phyloP scores from a whole-genome alignment of 2,329 filamentous ascomycete species.

The Blumeriella jaapii region DNA sequence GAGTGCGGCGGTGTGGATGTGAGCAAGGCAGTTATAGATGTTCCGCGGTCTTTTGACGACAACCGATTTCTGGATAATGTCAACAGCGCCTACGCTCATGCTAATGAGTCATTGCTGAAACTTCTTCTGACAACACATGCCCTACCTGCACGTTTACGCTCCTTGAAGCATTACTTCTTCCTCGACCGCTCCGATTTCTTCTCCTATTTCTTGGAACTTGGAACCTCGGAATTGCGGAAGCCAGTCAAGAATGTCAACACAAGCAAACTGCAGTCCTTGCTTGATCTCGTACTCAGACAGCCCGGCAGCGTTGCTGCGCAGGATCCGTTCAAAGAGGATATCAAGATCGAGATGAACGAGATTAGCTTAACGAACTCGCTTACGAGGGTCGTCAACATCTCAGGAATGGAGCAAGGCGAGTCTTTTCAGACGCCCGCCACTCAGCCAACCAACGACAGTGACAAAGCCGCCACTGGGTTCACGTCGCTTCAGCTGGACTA shows the following conservation, averaged over 20 bases:
- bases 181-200: conserved; percentile 97
- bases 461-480: conserved; percentile 81
- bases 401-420: conserved; percentile 85
- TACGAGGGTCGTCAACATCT: conserved; percentile 93
- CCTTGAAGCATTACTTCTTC: conserved; percentile 98
- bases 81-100: conserved; percentile 86
- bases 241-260: conserved; percentile 81
- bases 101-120: conserved; percentile 85
- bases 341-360: conserved; percentile 96
- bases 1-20: conserved; percentile 95
- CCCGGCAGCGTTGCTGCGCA: conserved; percentile 87
- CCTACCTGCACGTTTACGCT: conserved; percentile 74
- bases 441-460: conserved; percentile 56
- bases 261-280: conserved; percentile 82
- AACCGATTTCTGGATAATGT: conserved; percentile 89
- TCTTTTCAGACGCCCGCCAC: conserved; percentile 62
- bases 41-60: conserved; percentile 90
- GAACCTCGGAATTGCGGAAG: conserved; percentile 80
- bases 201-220: conserved; percentile 90
- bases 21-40: conserved; percentile 74
- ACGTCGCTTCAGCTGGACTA: conserved; percentile 93
- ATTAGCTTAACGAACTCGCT: conserved; percentile 85
- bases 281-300: conserved; percentile 95
- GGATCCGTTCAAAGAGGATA: conserved; percentile 96
- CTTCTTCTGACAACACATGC: conserved; percentile 87